Conservation (phyloP, 331 rosid species). For the Arachis monticola region DNA sequence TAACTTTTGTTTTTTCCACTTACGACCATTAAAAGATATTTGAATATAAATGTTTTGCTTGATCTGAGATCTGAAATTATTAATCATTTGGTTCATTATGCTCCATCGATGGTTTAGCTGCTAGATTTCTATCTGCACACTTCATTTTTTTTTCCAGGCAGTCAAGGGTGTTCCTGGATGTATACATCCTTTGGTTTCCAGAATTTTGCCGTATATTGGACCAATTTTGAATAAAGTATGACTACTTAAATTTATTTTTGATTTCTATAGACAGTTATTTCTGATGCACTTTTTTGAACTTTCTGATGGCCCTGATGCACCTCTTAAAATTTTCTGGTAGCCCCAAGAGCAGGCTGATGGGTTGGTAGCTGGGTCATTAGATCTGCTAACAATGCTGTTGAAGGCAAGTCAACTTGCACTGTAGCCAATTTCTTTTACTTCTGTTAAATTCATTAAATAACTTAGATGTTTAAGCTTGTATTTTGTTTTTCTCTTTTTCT, state of each 20-base stretch:
- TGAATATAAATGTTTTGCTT: conserved; percentile 1
- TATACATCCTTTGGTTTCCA: conserved; percentile 76
- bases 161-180: conserved; percentile 83
- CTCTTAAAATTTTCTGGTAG: conserved; percentile 50
- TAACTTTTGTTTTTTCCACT: too few species aligned
- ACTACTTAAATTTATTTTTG: conserved; percentile 36
- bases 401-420: conserved; percentile 72
- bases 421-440: conserved; percentile 26
- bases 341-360: conserved; percentile 89
- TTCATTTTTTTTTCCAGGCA: conserved; percentile 57
- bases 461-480: conserved; percentile 30
- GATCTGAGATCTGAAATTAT: conserved; percentile 1
- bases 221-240: conserved; percentile 77
- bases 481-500: conserved; percentile 36
- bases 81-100: background rate
- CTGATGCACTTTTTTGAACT: conserved; percentile 34
- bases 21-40: too few species aligned
- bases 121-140: conserved; percentile 25
- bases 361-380: conserved; percentile 88
- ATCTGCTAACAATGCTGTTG: conserved; percentile 83
- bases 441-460: conserved; percentile 2
- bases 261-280: conserved; percentile 23
- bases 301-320: conserved; percentile 56
- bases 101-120: conserved; percentile 19
- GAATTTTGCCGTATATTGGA: conserved; percentile 75